phyloP scores from a whole-genome alignment of 2,329 filamentous ascomycete genomes.

The Ophiostoma triangulosporum region DNA sequence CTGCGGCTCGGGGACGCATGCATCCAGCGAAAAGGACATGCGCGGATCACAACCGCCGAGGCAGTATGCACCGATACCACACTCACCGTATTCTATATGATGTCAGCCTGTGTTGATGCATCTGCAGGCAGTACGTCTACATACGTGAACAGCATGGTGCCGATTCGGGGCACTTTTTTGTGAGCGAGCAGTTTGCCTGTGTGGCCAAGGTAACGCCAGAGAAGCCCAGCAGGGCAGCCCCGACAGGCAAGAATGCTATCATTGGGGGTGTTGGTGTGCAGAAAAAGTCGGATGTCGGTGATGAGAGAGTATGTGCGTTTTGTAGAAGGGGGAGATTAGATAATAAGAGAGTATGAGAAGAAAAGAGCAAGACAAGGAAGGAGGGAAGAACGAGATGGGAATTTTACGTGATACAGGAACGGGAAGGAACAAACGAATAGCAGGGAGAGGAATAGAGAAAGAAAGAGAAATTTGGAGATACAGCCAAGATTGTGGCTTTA shows the following conservation, averaged over 20 bases:
- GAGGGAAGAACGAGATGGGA: too few species aligned
- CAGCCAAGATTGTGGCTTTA: too few species aligned
- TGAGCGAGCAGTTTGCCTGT: conserved; percentile 30
- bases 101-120: not conserved
- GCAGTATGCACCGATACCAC: conserved; percentile 88
- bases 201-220: conserved; percentile 21
- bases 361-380: not conserved
- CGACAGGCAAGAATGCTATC: conserved; percentile 19
- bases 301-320: not conserved
- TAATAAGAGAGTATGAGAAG: not conserved
- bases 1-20: conserved; percentile 72
- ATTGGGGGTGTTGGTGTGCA: conserved; percentile 14
- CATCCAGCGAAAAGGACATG: conserved; percentile 68
- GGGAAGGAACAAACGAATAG: too few species aligned
- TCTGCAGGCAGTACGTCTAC: conserved; percentile 22
- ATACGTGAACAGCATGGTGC: conserved; percentile 71
- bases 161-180: conserved; percentile 53
- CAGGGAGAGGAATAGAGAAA: too few species aligned
- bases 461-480: too few species aligned
- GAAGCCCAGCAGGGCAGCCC: conserved; percentile 25
- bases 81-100: conserved; percentile 69
- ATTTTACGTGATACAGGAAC: too few species aligned
- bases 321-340: not conserved
- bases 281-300: not conserved
- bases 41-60: conserved; percentile 87